These are phyloP conservation scores for Amphibolis antarctica DNA, from an alignment of 106 monocot species.

Conservation along the genomic window DNA sequence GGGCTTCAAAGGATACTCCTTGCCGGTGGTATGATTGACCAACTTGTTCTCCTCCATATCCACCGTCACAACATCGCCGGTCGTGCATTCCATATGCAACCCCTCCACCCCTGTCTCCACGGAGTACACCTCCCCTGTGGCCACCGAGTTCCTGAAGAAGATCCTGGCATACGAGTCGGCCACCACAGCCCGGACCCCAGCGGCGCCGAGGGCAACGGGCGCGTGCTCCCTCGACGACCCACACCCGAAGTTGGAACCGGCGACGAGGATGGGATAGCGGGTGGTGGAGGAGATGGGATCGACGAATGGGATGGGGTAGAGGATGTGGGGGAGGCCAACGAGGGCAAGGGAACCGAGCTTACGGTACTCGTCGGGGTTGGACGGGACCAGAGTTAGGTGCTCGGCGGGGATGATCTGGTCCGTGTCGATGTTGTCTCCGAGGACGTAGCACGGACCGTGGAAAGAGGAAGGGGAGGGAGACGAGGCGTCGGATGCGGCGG, in stretches of 20 bases:
- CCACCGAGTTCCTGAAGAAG: slow-evolving; percentile 88
- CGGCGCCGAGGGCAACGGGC: slow-evolving; percentile 82
- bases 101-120: slow-evolving; percentile 56
- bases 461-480: slow-evolving; percentile 20
- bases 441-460: slow-evolving; percentile 87
- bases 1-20: slow-evolving; percentile 67
- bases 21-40: slow-evolving; percentile 70
- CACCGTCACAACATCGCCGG: slow-evolving; percentile 74
- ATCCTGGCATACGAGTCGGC: slow-evolving; percentile 85
- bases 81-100: slow-evolving; percentile 52
- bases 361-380: slow-evolving; percentile 87
- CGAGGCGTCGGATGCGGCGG: not conserved
- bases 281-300: slow-evolving; percentile 31
- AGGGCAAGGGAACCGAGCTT: slow-evolving; percentile 84
- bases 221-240: slow-evolving; percentile 98
- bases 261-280: slow-evolving; percentile 57
- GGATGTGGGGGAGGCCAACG: slow-evolving; percentile 55
- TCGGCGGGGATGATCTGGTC: slow-evolving; percentile 99
- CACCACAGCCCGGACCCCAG: slow-evolving; percentile 57
- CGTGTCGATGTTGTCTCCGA: slow-evolving; percentile 97
- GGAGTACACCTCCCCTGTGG: slow-evolving; percentile 91
- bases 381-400: slow-evolving; percentile 89
- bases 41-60: slow-evolving; percentile 39
- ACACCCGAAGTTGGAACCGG: slow-evolving; percentile 87
- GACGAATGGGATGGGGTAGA: slow-evolving; percentile 70